phyloP scores from a whole-genome alignment of 2,329 filamentous ascomycete species.

The Incumbomyces lentus region DNA sequence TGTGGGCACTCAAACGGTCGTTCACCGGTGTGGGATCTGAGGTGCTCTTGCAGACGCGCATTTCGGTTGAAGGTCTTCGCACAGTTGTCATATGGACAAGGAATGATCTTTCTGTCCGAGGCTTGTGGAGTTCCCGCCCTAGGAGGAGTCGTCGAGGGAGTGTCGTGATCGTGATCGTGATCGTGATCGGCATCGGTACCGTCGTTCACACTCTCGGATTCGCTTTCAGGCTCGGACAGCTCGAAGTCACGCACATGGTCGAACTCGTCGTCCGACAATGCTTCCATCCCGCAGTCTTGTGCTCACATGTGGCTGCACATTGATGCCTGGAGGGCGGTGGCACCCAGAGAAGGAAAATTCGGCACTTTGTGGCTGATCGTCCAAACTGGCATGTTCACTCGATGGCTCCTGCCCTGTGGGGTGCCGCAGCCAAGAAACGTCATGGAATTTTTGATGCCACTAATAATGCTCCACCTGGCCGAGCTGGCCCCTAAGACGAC shows the following conservation, averaged over 20 bases:
- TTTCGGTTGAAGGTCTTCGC: slow-evolving; percentile 80
- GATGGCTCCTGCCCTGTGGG: neutral
- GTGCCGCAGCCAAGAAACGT: neutral
- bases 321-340: slow-evolving; percentile 1
- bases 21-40: slow-evolving; percentile 76
- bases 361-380: neutral
- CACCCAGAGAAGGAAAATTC: neutral
- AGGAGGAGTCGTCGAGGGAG: slow-evolving; percentile 21
- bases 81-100: slow-evolving; percentile 65
- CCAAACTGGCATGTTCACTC: too few species aligned
- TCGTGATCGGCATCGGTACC: too few species aligned
- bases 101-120: slow-evolving; percentile 65
- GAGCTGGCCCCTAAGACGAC: too few species aligned
- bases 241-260: slow-evolving; percentile 10
- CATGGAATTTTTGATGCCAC: neutral
- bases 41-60: slow-evolving; percentile 65
- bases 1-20: slow-evolving; percentile 66
- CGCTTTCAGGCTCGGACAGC: slow-evolving; percentile 5
- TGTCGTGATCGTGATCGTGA: slow-evolving; percentile 10
- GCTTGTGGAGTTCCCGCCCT: slow-evolving; percentile 37
- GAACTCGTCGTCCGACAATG: slow-evolving; percentile 17
- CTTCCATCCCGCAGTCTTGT: slow-evolving; percentile 9
- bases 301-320: neutral
- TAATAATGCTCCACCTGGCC: too few species aligned
- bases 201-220: slow-evolving; percentile 3